These are phyloP conservation scores for Hanseniaspora gamundiae DNA, from an alignment of 1,139 yeast genomes.

Conservation along the genomic window DNA sequence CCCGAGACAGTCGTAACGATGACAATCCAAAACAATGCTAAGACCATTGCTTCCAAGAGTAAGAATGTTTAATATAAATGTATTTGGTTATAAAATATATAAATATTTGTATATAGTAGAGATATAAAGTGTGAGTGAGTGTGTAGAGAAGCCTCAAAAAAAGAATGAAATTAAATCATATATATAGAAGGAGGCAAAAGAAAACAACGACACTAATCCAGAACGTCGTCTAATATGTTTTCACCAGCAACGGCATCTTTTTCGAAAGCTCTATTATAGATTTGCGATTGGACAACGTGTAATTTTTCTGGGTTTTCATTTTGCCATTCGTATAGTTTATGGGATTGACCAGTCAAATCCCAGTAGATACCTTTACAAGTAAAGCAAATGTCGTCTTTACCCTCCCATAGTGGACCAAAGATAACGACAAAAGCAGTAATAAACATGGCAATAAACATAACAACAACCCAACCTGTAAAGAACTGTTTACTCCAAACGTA, in stretches of 20 bases:
- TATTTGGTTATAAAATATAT: too few species aligned
- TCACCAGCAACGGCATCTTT: background rate
- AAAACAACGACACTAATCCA: background rate
- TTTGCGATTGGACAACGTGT: constrained; percentile 55
- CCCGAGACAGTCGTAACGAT: too few species aligned
- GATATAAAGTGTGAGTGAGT: too few species aligned
- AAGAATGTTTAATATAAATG: too few species aligned
- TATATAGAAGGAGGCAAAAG: background rate
- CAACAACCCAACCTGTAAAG: constrained; percentile 77
- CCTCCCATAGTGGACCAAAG: constrained; percentile 54
- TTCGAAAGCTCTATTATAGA: constrained; percentile 23
- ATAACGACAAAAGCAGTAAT: constrained; percentile 44
- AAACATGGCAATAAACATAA: constrained; percentile 63
- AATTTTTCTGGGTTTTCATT: constrained; percentile 51
- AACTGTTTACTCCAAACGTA: constrained; percentile 60
- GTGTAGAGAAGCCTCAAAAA: too few species aligned
- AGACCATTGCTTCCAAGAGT: too few species aligned
- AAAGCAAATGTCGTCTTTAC: constrained; percentile 48
- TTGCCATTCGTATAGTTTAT: constrained; percentile 68
- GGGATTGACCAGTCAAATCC: constrained; percentile 67
- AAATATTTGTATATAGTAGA: too few species aligned
- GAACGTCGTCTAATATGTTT: constrained; percentile 4
- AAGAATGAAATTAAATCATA: too few species aligned
- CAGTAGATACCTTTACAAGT: constrained; percentile 69
- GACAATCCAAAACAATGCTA: too few species aligned